Percentiles rank a stretch among this genome's conserved stretches.
phyloP scores from a whole-genome alignment of 2,329 filamentous ascomycete species.

The Colletotrichum truncatum region DNA sequence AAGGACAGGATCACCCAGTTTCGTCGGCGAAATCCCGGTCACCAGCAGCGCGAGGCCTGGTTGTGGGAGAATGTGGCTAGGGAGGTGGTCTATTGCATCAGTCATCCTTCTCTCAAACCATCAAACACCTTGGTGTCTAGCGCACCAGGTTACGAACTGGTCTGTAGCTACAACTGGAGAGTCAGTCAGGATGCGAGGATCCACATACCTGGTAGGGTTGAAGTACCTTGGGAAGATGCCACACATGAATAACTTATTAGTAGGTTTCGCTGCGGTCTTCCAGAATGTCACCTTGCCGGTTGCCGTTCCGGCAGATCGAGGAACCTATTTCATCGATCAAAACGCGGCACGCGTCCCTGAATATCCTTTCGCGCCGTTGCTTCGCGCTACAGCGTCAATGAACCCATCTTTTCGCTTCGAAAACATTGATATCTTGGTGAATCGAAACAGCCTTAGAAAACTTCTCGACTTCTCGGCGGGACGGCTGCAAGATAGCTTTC shows the following conservation, averaged over 20 bases:
- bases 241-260: not conserved
- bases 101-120: not conserved
- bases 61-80: not conserved
- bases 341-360: not conserved
- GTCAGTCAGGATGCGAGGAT: not conserved
- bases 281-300: not conserved
- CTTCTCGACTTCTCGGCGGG: not conserved
- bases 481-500: not conserved
- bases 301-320: not conserved
- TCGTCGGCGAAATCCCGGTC: no score
- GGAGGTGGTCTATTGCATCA: not conserved
- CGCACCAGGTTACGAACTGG: not conserved
- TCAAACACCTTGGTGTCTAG: not conserved
- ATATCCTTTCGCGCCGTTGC: not conserved
- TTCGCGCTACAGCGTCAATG: not conserved
- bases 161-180: not conserved
- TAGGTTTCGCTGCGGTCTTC: not conserved
- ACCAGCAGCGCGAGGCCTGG: not conserved
- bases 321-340: not conserved
- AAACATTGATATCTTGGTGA: not conserved
- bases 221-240: not conserved
- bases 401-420: not conserved
- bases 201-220: not conserved
- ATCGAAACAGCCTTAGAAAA: slow-evolving; percentile 7
- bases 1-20: no score